These are phyloP conservation scores for Pilatotrama ljubarskyi DNA, from an alignment of 768 basidiomycete species.

Conservation along the genomic window DNA sequence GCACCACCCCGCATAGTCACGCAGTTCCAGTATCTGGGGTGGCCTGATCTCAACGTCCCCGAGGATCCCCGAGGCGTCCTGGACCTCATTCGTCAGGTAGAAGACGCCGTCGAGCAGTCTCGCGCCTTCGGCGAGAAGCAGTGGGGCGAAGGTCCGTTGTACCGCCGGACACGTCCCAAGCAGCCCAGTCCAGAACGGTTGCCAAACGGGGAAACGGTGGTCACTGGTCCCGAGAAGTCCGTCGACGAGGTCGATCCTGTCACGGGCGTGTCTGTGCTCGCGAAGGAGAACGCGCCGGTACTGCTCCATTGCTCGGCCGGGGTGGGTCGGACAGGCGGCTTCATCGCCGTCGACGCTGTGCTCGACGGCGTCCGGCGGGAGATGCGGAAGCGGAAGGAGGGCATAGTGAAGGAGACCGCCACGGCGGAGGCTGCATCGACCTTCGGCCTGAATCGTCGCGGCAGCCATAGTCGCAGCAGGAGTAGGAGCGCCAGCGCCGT, in stretches of 20 bases:
- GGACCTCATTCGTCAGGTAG: constrained; percentile 72
- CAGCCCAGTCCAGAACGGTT: not conserved
- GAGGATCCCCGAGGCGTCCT: constrained; percentile 77
- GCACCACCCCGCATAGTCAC: constrained; percentile 65
- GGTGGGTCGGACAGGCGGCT: constrained; percentile 92
- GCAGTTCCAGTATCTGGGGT: constrained; percentile 91
- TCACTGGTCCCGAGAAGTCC: not conserved
- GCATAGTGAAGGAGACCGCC: constrained; percentile 7
- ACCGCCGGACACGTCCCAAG: constrained; percentile 1
- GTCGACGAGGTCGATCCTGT: constrained; percentile 47
- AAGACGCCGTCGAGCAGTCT: constrained; percentile 32
- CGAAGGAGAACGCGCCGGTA: constrained; percentile 58
- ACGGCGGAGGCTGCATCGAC: constrained; percentile 12
- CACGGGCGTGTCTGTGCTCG: constrained; percentile 57
- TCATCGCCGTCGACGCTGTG: constrained; percentile 87
- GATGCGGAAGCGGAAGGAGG: constrained; percentile 40
- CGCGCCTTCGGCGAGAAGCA: constrained; percentile 24
- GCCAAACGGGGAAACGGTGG: not conserved
- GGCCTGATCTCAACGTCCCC: constrained; percentile 97
- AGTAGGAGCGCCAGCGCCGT: constrained; percentile 22
- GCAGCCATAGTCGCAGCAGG: constrained; percentile 5
- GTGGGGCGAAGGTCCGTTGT: constrained; percentile 29
- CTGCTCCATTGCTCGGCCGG: constrained; percentile 92
- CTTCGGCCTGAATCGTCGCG: constrained; percentile 2
- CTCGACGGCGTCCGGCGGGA: constrained; percentile 72